Evolutionary conservation across 2,329 filamentous ascomycete genomes (phyloP), one percentile per base, ranked within the genome.

Genomic region (Hymenoscyphus albidus): DNA sequence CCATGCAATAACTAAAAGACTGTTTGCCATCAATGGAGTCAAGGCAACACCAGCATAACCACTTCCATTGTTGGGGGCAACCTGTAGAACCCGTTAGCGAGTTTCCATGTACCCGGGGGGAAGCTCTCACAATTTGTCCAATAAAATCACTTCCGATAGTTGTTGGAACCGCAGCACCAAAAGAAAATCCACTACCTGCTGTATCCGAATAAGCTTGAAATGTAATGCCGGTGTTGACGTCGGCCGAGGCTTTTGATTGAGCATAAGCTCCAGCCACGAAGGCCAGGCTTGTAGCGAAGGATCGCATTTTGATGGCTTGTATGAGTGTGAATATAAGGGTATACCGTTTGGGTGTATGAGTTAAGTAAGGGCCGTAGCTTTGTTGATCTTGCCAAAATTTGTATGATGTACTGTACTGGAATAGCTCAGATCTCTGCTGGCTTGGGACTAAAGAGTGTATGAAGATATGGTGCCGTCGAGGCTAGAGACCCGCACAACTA

Each of bases 21-120:
- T 78, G n/a, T 66, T 64, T 39, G 76, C 76, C 44, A 78, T 68
- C 82, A 84, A 84, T 27, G 74, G 70, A 9, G 78, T 77, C 40
- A 84, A 74, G 16, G 78, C 79, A 32, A 83, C 76, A 66, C 80
- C 82, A 59, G 78, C 80, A 77, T 81, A 86, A 67, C 82, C 81
- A 39, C 72, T 74, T 2, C 77, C 77, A 63, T 80, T 77, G 2
- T 22, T 64, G n/a, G 58, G 63, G 5, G 27, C 16, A 27, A 59
- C 55, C 63, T 64, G 9, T 12, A 22, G 4, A 44, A n/a, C 3
- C n/a, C n/a, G 14, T 63, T 16, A 63, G 62, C 18, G 31, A 32
- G 10, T 6, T 18, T 59, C 2, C 22, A 22, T 16, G 3, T 1
- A 39, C 42, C 3, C 14, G 12, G 10, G 7, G 16, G 27, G 9